phyloP scores from a whole-genome alignment of 2,329 filamentous ascomycete species.

The Sphaerulina vaccinii region DNA sequence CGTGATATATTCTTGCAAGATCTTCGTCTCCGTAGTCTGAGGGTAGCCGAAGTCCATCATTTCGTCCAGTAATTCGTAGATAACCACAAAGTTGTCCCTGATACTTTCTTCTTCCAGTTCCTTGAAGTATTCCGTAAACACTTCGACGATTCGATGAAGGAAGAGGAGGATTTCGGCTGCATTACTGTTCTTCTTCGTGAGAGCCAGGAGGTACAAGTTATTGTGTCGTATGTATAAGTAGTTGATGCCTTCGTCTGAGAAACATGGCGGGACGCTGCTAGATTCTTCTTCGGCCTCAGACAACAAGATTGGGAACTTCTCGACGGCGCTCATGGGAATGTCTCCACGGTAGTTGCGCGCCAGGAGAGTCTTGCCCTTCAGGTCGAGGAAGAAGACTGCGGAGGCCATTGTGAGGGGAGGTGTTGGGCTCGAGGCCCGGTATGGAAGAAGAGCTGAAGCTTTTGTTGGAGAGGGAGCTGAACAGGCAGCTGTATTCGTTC shows the following conservation, averaged over 20 bases:
- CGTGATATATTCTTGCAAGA: constrained; percentile 93
- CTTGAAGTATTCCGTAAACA: constrained; percentile 99
- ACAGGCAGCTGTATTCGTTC: neutral
- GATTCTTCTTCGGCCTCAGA: constrained; percentile 99
- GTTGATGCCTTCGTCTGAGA: constrained; percentile 98
- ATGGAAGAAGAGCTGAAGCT: constrained; percentile 1
- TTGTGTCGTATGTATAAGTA: constrained; percentile 99
- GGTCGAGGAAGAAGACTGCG: constrained; percentile 95
- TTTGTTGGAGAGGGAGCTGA: neutral
- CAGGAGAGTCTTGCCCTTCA: constrained; percentile 99
- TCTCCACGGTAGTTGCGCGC: constrained; percentile 98
- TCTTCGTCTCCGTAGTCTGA: constrained; percentile 97
- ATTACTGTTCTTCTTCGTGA: constrained; percentile 98
- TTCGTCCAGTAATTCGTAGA: constrained; percentile 97
- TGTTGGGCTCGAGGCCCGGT: constrained; percentile 28
- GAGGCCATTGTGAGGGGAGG: constrained; percentile 72
- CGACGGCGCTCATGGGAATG: constrained; percentile 97
- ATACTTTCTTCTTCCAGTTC: constrained; percentile 98
- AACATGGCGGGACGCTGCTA: constrained; percentile 93
- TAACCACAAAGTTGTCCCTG: constrained; percentile 98
- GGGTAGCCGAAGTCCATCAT: constrained; percentile 99
- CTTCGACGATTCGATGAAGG: constrained; percentile 95
- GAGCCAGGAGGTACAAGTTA: constrained; percentile 95
- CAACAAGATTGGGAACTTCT: constrained; percentile 93
- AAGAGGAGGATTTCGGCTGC: constrained; percentile 97